phyloP scores from a whole-genome alignment of 768 basidiomycete genomes.

The Tulasnella sp. region DNA sequence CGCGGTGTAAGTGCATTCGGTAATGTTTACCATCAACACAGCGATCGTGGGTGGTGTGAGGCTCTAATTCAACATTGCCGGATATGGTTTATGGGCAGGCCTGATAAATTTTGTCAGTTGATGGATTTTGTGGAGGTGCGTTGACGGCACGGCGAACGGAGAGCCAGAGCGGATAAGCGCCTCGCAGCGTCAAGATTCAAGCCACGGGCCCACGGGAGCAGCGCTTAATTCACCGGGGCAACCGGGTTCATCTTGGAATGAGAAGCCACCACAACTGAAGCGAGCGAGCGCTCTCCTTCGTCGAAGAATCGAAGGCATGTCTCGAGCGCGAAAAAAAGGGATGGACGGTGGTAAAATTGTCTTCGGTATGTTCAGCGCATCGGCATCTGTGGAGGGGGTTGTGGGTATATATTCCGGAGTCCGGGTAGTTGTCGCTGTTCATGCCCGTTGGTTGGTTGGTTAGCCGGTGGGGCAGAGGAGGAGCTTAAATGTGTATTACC shows the following conservation, averaged over 20 bases:
- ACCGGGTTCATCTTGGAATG: neutral
- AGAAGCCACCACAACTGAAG: neutral
- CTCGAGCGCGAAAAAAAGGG: neutral
- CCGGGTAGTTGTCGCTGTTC: neutral
- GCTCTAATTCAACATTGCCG: neutral
- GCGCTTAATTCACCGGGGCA: neutral
- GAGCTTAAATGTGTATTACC: constrained; percentile 7
- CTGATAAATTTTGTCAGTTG: constrained; percentile 4
- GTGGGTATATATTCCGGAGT: neutral
- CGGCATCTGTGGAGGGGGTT: neutral
- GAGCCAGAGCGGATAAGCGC: neutral
- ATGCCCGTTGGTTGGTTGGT: neutral
- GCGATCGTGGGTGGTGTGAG: constrained; percentile 1
- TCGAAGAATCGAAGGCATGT: too few species aligned
- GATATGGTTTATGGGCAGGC: neutral
- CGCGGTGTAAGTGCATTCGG: neutral
- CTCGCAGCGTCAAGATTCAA: neutral
- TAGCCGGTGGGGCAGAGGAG: neutral
- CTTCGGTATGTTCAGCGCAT: neutral
- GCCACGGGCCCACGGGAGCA: neutral
- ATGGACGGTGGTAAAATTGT: neutral
- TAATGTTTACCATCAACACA: neutral
- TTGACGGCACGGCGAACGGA: neutral
- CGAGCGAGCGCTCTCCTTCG: too few species aligned
- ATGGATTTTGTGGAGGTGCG: constrained; percentile 5